Evolutionary conservation across 2,329 filamentous ascomycete genomes (phyloP).

Genomic region (Coleophoma crateriformis): DNA sequence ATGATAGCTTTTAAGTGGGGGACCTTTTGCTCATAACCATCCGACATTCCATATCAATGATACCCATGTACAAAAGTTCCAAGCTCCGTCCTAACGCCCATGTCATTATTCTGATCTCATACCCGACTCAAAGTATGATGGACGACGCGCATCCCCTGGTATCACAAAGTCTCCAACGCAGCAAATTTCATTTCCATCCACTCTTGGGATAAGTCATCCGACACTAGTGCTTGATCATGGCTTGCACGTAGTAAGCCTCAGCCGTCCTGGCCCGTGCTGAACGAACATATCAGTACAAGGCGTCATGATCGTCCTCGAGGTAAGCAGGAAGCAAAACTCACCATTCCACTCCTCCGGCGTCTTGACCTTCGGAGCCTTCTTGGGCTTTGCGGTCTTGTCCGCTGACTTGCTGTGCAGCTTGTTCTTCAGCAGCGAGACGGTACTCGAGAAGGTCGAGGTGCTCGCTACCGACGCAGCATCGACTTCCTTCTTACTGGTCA

Average conservation of each 20-base stretch:
- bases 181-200: neutral
- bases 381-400: conserved; percentile 5
- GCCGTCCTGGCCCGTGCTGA: conserved; percentile 16
- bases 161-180: neutral
- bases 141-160: neutral
- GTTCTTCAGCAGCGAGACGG: conserved; percentile 16
- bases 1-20: conserved; percentile 51
- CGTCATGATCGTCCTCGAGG: too few relatives aligned
- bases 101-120: too few relatives aligned
- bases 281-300: neutral
- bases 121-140: too few relatives aligned
- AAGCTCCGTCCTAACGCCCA: too few relatives aligned
- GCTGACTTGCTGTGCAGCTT: conserved; percentile 5
- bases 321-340: conserved; percentile 2
- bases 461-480: conserved; percentile 18
- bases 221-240: conserved; percentile 5
- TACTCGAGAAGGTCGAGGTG: conserved; percentile 19
- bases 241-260: conserved; percentile 15
- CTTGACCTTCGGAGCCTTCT: neutral
- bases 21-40: conserved; percentile 4
- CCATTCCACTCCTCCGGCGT: conserved; percentile 2
- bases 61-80: neutral
- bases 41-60: neutral
- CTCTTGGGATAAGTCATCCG: neutral
- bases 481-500: conserved; percentile 2